Percentiles rank a stretch among this genome's conserved stretches.
These are phyloP conservation scores for Dendrocalamus sinicus DNA, from an alignment of 176 grass and related monocot species.

Conservation along the genomic window DNA sequence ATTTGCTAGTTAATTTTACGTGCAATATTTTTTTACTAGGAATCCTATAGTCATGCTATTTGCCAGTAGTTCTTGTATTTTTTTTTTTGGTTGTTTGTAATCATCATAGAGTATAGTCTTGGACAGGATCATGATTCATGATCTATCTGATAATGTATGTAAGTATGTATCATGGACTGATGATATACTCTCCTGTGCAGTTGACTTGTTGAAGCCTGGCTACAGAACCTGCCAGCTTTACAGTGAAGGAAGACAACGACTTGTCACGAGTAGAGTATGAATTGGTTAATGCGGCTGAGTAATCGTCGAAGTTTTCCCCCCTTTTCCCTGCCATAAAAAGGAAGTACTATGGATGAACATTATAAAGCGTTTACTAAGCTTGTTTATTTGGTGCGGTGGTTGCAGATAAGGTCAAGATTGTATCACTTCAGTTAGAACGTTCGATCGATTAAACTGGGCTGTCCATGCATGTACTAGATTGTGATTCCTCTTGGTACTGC, in stretches of 20 bases:
- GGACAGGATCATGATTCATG: neutral
- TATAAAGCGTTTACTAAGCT: conserved; percentile 42
- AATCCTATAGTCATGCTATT: conserved; percentile 15
- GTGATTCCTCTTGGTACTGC: conserved; percentile 34
- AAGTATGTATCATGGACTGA: neutral
- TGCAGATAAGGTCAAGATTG: conserved; percentile 37
- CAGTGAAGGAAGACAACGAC: conserved; percentile 87
- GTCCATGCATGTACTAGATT: conserved; percentile 11
- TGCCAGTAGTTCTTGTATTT: neutral
- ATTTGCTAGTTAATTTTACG: neutral
- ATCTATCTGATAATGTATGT: neutral
- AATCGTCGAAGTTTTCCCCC: neutral
- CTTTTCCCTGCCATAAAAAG: conserved; percentile 39
- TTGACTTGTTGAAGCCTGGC: conserved; percentile 72
- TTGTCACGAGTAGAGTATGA: conserved; percentile 89
- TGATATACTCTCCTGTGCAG: conserved; percentile 41
- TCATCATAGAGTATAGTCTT: neutral
- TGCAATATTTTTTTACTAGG: neutral
- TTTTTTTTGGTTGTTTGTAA: neutral
- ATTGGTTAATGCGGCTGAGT: conserved; percentile 74
- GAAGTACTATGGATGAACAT: conserved; percentile 36
- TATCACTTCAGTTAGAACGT: conserved; percentile 40
- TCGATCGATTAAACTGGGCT: conserved; percentile 34
- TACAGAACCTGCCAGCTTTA: conserved; percentile 72
- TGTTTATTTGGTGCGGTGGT: conserved; percentile 48